Evolutionary conservation across 208 protist species (phyloP), one percentile per base, ranked within the genome.

Genomic region (Trypanosoma cruzi): DNA sequence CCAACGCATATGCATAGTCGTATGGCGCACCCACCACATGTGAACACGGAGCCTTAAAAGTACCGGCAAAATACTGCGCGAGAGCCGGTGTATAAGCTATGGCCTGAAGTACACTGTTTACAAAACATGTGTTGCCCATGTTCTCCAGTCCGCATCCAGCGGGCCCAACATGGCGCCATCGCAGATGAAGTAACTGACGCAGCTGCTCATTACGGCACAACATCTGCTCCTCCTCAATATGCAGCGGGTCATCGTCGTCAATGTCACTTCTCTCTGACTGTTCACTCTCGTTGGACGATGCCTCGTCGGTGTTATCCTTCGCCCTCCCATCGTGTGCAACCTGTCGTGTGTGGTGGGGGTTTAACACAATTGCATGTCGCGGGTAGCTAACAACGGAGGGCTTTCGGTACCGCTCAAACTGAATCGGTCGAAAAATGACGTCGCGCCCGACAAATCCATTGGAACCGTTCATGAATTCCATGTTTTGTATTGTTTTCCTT

Each of bases 81-180:
- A 98, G 70, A 4, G 90, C 83, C 0, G 94, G 92, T 20, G 82
- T 89, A 72, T 98, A 92, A 20, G 85, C 75, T 20, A 98, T 68
- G 10, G 84, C 82, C 67, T 98, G 94, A 28, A 98, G 72, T 14
- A 97, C 90, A 61, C 79, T 83, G 70, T 98, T 97, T 13, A 81
- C 81, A 64, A 97, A 98, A 71, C 94, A 98, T 18, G 92, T 96
- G 77, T 97, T 97, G 52, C 91, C 93, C 24, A 95, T 61, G 61
- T 97, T 97, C 22, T 82, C 71, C 28, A 97, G 77, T 0, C 93
- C 93, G 20, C 85, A 54, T 0, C 93, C 93, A 11, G 77, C 85
- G 0, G 77, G 77, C 0, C 79, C 68, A 28, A 93, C 77, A 5
- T 71, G 3, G 20, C 60, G 65, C 90, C 92, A 97, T 28, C 80